These are phyloP conservation scores for Protomyces arabidopsidicola DNA, from an alignment of 1,139 yeast species.

Conservation along the genomic window DNA sequence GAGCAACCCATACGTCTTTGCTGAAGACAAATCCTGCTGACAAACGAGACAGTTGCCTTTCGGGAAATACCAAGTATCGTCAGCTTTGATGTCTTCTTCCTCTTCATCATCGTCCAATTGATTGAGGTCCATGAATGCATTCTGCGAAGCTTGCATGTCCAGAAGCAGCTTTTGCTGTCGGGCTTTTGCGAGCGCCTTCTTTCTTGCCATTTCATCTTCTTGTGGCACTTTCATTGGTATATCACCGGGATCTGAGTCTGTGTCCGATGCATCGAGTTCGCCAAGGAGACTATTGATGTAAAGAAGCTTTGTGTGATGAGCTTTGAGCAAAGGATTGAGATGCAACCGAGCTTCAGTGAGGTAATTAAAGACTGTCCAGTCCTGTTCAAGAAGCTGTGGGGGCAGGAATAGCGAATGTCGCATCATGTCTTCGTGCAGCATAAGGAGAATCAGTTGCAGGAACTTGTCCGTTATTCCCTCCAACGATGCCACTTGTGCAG, in stretches of 20 bases:
- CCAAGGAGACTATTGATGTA: constrained; percentile 1
- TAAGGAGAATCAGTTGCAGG: constrained; percentile 32
- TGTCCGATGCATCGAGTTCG: not conserved
- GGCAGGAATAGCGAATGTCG: not conserved
- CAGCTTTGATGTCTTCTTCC: constrained; percentile 34
- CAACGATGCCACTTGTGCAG: constrained; percentile 1
- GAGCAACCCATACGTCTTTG: constrained; percentile 10
- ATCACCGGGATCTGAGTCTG: constrained; percentile 14
- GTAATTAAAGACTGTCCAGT: not conserved
- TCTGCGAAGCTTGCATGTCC: constrained; percentile 71
- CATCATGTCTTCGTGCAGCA: constrained; percentile 29
- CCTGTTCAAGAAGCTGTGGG: not conserved
- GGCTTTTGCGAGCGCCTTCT: constrained; percentile 64
- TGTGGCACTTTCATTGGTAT: not conserved
- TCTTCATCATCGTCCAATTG: constrained; percentile 38
- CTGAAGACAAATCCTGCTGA: constrained; percentile 56
- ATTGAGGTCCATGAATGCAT: constrained; percentile 54
- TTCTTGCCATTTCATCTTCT: constrained; percentile 47
- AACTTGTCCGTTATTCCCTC: constrained; percentile 31
- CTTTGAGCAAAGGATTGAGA: not conserved
- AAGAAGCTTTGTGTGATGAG: constrained; percentile 6
- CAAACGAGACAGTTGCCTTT: constrained; percentile 81
- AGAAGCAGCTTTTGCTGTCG: constrained; percentile 71
- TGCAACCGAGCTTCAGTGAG: not conserved
- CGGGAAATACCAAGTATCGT: constrained; percentile 59